Percentiles rank a stretch among this genome's conserved stretches.
Evolutionary conservation across 2,329 filamentous ascomycete species (phyloP).

Genomic region (Curvularia verruculosa): DNA sequence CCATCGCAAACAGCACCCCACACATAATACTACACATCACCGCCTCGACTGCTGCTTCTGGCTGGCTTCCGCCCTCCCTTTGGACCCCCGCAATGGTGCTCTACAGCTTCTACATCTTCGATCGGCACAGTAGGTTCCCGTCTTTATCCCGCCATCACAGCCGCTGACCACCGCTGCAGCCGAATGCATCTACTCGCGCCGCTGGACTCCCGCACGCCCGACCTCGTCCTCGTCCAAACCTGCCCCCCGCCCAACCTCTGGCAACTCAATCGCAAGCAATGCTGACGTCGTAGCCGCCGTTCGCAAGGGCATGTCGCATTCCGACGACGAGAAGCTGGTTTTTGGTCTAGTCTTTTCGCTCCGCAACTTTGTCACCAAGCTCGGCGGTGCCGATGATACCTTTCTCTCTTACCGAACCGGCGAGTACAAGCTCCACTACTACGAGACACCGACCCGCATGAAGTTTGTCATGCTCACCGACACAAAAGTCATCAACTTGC

Average conservation of each 20-base stretch:
- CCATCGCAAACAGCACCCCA: slow-evolving; percentile 8
- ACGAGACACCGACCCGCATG: slow-evolving; percentile 94
- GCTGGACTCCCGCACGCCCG: slow-evolving; percentile 69
- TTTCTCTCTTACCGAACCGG: slow-evolving; percentile 93
- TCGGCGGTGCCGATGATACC: slow-evolving; percentile 87
- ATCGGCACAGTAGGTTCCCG: slow-evolving; percentile 80
- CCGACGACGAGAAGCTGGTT: slow-evolving; percentile 93
- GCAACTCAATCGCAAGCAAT: slow-evolving; percentile 55
- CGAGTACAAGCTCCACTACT: slow-evolving; percentile 98
- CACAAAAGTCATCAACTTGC: slow-evolving; percentile 84
- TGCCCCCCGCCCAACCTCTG: slow-evolving; percentile 56
- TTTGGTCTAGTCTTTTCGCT: slow-evolving; percentile 97
- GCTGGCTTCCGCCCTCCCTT: background rate
- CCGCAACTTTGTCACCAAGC: slow-evolving; percentile 94
- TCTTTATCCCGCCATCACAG: background rate
- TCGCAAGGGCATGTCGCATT: slow-evolving; percentile 58
- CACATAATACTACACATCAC: background rate
- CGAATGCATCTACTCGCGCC: slow-evolving; percentile 94
- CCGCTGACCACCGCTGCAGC: slow-evolving; percentile 60
- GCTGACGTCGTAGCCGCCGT: slow-evolving; percentile 40
- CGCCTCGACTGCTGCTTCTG: background rate
- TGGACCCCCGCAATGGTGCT: slow-evolving; percentile 71
- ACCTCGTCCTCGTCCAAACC: slow-evolving; percentile 54
- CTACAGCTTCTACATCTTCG: slow-evolving; percentile 98
- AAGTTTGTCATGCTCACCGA: slow-evolving; percentile 98